Evolutionary conservation across 225 moss, liverwort and hornwort genomes (phyloP).

Genomic region (Bryoerythrophyllum caledonicum): DNA sequence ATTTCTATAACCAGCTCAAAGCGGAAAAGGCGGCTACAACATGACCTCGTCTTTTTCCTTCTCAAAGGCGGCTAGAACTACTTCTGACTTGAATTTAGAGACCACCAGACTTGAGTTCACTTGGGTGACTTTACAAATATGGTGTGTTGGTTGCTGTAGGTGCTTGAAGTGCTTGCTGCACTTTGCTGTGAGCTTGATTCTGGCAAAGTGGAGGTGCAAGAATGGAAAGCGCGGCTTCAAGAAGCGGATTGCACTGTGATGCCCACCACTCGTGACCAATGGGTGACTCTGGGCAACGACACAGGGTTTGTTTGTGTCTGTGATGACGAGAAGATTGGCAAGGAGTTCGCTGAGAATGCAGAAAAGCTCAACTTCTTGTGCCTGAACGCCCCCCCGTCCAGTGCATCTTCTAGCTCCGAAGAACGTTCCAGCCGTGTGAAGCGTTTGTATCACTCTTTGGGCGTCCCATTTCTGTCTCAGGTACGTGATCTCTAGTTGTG

Average conservation of each 20-base stretch:
- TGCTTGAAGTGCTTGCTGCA: conserved; percentile 69
- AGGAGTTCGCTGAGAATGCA: conserved; percentile 58
- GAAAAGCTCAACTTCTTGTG: conserved; percentile 65
- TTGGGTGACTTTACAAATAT: not conserved
- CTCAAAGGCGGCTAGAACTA: too few species aligned
- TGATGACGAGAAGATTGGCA: conserved; percentile 70
- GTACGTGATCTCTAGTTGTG: conserved; percentile 28
- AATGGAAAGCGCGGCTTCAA: conserved; percentile 73
- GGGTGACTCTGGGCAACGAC: conserved; percentile 68
- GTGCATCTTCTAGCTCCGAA: conserved; percentile 27
- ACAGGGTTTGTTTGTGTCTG: conserved; percentile 72
- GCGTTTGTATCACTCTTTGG: conserved; percentile 62
- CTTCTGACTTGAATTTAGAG: too few species aligned
- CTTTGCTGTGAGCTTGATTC: conserved; percentile 65
- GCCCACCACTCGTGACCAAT: conserved; percentile 67
- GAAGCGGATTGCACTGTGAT: conserved; percentile 68
- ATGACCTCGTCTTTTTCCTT: too few species aligned
- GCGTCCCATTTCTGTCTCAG: conserved; percentile 83
- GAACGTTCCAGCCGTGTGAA: conserved; percentile 49
- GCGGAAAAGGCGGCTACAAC: too few species aligned
- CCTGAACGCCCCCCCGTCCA: conserved; percentile 40
- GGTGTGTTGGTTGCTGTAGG: conserved; percentile 44
- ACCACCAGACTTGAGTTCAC: too few species aligned
- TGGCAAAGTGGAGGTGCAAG: conserved; percentile 62
- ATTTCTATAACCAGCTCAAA: too few species aligned